Base-by-base conservation (phyloP, 495 filamentous ascomycete species). In the Cercophora newfieldiana region DNA sequence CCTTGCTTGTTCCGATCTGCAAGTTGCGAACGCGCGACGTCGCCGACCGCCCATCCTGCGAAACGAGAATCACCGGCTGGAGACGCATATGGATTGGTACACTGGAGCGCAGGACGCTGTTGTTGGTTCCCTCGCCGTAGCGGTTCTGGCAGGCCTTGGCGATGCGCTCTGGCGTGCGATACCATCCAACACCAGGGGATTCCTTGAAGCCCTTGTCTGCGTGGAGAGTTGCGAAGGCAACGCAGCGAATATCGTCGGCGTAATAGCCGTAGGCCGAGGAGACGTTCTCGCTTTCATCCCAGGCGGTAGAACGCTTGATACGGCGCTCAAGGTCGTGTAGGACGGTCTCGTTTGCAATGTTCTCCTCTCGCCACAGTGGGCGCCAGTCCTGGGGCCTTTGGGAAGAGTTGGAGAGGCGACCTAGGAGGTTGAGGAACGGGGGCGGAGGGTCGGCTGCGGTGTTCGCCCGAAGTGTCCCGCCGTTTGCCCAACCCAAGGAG, bases 251-350 rank as follows among this genome's bases (percentile, higher is more conserved):
- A 55, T 66, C 64, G 68, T 69, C 68, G 31, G 59, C 63, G 62
- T 68, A 71, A 56, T 58, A 67, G 19, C 69, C 69, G 55, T 71
- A 71, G n/a, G 69, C 65, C 21, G 61, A 54, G 16, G 61, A 68
- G 21, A 66, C 48, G 54, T 67, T 62, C 55, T 71, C 69, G 21
- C 47, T 59, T 19, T 64, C 65, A 63, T 71, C 69, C 49, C 59
- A 71, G 30, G 69, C 65, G 24, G 65, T 37, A 1, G 69, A 71
- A 7, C 65, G 61, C 8, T 26, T 12, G 5, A 71, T 62, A 12
- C 69, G 65, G 28, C 69, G 69, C 8, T 55, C 21, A 18, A 71
- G 62, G 57, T 68, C 69, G 10, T n/a, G 19, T 10, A 67, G 64
- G 3, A 66, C 49, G 18, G 59, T 59, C 18, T 49, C 37, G 0